These are phyloP conservation scores for Pseudopediastrum boryanum DNA, from an alignment of 139 green algal genomes.

Conservation along the genomic window DNA sequence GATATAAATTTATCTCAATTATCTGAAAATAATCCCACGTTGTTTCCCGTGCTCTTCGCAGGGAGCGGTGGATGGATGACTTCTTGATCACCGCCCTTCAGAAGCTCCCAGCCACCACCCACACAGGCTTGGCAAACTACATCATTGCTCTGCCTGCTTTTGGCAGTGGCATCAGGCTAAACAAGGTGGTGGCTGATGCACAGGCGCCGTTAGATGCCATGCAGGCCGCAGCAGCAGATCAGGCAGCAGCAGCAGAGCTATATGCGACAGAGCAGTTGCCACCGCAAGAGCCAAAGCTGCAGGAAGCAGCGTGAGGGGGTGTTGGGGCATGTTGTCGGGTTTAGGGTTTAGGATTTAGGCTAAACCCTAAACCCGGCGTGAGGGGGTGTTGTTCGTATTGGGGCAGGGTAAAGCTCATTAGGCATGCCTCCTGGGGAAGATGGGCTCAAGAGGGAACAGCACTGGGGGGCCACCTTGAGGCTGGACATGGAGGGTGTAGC, in stretches of 20 bases:
- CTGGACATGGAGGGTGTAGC: too few species aligned
- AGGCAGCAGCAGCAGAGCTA: not conserved
- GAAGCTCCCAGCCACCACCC: constrained; percentile 23
- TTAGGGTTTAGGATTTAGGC: too few species aligned
- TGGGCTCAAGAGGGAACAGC: too few species aligned
- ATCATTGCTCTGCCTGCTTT: constrained; percentile 23
- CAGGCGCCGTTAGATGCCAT: not conserved
- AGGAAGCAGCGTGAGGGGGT: too few species aligned
- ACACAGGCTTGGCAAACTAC: constrained; percentile 12
- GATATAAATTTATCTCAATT: not conserved
- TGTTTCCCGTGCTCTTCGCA: constrained; percentile 14
- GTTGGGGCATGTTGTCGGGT: too few species aligned
- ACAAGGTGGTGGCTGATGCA: constrained; percentile 6
- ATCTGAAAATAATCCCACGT: not conserved
- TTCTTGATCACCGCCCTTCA: constrained; percentile 22
- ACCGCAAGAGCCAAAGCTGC: too few species aligned
- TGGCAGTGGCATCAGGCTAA: constrained; percentile 16
- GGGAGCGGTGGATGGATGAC: constrained; percentile 25
- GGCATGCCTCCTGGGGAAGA: too few species aligned
- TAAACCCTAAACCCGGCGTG: too few species aligned
- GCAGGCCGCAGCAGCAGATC: not conserved
- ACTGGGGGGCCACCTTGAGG: too few species aligned
- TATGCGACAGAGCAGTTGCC: too few species aligned
- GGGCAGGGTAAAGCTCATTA: too few species aligned
- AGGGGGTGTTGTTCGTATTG: too few species aligned